Conservation (phyloP, 495 filamentous ascomycete species). For the Sordaria brevicollis region DNA sequence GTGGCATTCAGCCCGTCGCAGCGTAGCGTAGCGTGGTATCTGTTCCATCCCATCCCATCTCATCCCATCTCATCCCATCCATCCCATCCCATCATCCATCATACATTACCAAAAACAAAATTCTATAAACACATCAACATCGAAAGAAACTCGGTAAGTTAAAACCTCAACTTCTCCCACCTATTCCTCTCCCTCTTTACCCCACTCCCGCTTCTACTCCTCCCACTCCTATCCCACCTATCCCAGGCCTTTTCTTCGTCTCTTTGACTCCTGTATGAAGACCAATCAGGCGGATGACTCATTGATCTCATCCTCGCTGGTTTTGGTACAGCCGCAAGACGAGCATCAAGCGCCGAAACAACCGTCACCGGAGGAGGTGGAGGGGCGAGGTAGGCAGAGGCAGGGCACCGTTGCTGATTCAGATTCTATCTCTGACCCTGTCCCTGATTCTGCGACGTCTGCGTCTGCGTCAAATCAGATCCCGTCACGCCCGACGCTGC, state of each 20-base stretch:
- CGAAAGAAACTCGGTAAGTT: not conserved
- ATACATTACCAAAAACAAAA: too few species aligned
- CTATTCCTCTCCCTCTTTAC: not conserved
- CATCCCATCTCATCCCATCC: too few species aligned
- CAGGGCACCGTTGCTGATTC: not conserved
- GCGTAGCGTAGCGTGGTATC: too few species aligned
- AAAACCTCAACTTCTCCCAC: not conserved
- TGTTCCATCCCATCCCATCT: too few species aligned
- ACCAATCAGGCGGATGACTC: not conserved
- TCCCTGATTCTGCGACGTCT: not conserved
- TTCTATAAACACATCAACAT: too few species aligned
- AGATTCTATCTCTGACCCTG: not conserved
- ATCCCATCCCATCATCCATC: not conserved
- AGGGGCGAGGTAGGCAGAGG: not conserved
- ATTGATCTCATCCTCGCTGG: not conserved
- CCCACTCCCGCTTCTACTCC: not conserved
- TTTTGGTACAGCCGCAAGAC: too few species aligned
- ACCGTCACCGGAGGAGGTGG: not conserved
- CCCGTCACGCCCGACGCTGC: not conserved
- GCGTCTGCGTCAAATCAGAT: not conserved
- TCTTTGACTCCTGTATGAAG: not conserved
- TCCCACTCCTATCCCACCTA: too few species aligned
- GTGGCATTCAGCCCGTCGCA: too few species aligned
- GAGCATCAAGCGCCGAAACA: too few species aligned
- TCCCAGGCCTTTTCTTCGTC: not conserved